These are phyloP conservation scores for Trametes gibbosa DNA, from an alignment of 768 basidiomycete species.

Conservation along the genomic window DNA sequence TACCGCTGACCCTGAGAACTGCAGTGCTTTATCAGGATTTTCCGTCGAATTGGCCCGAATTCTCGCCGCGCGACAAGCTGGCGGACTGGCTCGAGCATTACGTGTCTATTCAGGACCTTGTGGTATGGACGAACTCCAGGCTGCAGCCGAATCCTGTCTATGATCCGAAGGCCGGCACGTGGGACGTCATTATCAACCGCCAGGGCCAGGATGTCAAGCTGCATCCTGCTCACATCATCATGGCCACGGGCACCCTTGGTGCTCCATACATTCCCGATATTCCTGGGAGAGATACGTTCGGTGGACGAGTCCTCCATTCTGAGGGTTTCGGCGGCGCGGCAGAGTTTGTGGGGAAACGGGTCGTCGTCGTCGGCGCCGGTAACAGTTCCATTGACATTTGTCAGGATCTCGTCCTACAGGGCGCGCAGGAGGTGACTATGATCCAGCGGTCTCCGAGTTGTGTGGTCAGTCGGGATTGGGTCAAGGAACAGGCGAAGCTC, in stretches of 20 bases:
- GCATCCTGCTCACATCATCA: slow-evolving; percentile 38
- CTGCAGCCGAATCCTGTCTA: slow-evolving; percentile 35
- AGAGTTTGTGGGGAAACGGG: slow-evolving; percentile 33
- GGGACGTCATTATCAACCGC: slow-evolving; percentile 35
- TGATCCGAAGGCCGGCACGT: slow-evolving; percentile 30
- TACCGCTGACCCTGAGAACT: background rate
- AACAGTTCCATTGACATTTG: slow-evolving; percentile 41
- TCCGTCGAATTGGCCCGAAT: slow-evolving; percentile 41
- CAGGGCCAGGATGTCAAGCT: slow-evolving; percentile 31
- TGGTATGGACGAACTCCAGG: slow-evolving; percentile 41
- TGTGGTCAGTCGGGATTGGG: slow-evolving; percentile 24
- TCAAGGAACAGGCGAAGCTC: background rate
- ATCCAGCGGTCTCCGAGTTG: slow-evolving; percentile 41
- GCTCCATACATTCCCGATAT: slow-evolving; percentile 33
- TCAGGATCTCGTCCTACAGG: slow-evolving; percentile 34
- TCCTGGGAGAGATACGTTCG: slow-evolving; percentile 28
- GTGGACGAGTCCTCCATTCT: slow-evolving; percentile 34
- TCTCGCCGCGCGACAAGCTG: slow-evolving; percentile 40
- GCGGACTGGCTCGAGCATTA: slow-evolving; percentile 47
- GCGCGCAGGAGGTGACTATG: slow-evolving; percentile 39
- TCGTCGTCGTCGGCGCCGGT: slow-evolving; percentile 42
- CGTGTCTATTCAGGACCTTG: slow-evolving; percentile 38
- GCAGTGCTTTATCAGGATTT: slow-evolving; percentile 40
- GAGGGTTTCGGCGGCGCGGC: slow-evolving; percentile 30
- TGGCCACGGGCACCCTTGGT: slow-evolving; percentile 39